These are phyloP conservation scores for Coleophoma eucalyptorum DNA, from an alignment of 2,329 filamentous ascomycete species.

Conservation along the genomic window DNA sequence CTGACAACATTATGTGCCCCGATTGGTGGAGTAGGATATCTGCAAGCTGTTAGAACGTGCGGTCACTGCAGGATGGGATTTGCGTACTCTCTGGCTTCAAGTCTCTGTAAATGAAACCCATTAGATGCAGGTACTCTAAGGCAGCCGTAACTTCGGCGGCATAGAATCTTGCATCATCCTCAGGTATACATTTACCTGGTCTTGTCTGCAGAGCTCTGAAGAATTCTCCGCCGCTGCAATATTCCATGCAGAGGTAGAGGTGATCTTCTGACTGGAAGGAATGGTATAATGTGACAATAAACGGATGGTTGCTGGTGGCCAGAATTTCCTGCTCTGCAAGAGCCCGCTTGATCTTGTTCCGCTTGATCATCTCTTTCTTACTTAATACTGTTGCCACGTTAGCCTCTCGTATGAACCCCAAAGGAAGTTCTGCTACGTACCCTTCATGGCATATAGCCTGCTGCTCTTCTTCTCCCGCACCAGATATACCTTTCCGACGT, in stretches of 20 bases:
- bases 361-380: slow-evolving; percentile 99
- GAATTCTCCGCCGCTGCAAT: slow-evolving; percentile 98
- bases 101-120: slow-evolving; percentile 99
- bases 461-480: slow-evolving; percentile 97
- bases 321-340: slow-evolving; percentile 97
- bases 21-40: slow-evolving; percentile 97
- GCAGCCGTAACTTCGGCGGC: slow-evolving; percentile 96
- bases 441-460: slow-evolving; percentile 97
- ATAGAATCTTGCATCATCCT: slow-evolving; percentile 96
- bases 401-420: slow-evolving; percentile 8
- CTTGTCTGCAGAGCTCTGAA: slow-evolving; percentile 95
- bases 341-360: slow-evolving; percentile 99
- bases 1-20: slow-evolving; percentile 99
- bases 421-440: slow-evolving; percentile 47
- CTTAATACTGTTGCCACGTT: slow-evolving; percentile 68
- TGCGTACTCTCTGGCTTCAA: slow-evolving; percentile 90
- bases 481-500: slow-evolving; percentile 97
- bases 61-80: too few relatives aligned
- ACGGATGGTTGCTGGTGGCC: slow-evolving; percentile 97
- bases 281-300: slow-evolving; percentile 97
- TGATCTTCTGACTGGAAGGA: slow-evolving; percentile 99
- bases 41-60: slow-evolving; percentile 39
- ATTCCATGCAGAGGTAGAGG: slow-evolving; percentile 99
- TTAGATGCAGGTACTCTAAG: slow-evolving; percentile 92
- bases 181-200: slow-evolving; percentile 94